A percentile compares a stretch with the other conserved stretches of the same genome.
These are phyloP conservation scores for Cytospora paraplurivora DNA, from an alignment of 2,329 filamentous ascomycete genomes.

Conservation along the genomic window DNA sequence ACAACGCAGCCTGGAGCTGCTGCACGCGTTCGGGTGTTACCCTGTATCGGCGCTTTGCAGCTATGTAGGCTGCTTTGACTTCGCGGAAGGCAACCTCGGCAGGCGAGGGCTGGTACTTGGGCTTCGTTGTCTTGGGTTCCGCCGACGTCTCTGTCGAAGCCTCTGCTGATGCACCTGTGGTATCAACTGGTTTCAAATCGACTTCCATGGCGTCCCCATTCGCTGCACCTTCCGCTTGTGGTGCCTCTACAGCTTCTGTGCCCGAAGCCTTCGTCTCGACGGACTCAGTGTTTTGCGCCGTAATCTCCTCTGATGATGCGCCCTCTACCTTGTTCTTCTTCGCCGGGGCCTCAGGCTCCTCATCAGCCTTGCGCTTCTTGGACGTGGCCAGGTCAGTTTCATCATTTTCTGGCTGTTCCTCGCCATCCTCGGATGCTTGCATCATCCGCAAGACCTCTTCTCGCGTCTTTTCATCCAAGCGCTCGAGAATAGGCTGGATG, in stretches of 20 bases:
- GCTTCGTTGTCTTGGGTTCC: conserved; percentile 25
- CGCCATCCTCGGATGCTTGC: conserved; percentile 43
- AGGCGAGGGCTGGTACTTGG: conserved; percentile 45
- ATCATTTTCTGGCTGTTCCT: conserved; percentile 28
- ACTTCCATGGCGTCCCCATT: conserved; percentile 10
- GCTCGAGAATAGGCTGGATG: conserved; percentile 69
- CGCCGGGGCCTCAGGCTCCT: conserved; percentile 7
- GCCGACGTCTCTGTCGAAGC: conserved; percentile 12
- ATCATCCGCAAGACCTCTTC: conserved; percentile 65
- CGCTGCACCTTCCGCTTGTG: not conserved
- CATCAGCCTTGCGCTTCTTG: conserved; percentile 27
- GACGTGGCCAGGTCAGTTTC: conserved; percentile 7
- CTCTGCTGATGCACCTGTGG: conserved; percentile 4
- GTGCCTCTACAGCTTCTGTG: conserved; percentile 14
- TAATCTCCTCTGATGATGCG: not conserved
- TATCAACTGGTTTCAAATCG: conserved; percentile 12
- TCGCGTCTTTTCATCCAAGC: conserved; percentile 64
- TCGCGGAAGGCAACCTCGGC: conserved; percentile 69
- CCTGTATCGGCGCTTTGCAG: conserved; percentile 83
- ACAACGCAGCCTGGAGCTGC: conserved; percentile 74
- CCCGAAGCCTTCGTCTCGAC: not conserved
- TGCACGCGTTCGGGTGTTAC: conserved; percentile 71
- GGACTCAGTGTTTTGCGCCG: not conserved
- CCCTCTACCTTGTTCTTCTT: conserved; percentile 28
- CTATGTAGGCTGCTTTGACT: conserved; percentile 79